Base-by-base conservation (phyloP, 768 basidiomycete species). In the Daedaleopsis sinensis region DNA sequence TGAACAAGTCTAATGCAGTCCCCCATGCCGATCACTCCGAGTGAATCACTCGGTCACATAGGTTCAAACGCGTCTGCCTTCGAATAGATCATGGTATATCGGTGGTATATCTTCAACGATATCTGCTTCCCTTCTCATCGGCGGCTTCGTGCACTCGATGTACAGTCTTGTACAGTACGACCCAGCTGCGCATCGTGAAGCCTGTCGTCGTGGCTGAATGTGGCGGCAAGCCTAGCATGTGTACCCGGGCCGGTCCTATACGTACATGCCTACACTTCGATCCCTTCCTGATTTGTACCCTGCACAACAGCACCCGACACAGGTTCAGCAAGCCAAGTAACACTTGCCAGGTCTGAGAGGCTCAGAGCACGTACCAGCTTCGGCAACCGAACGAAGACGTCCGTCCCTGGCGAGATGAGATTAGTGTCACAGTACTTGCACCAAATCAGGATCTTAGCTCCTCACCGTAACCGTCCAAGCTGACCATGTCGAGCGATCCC, bases 251-350 rank as follows among this genome's bases (percentile, higher is more conserved):
- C 51, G 32, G 32, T 52, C 10, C 6, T 24, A 27, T 21, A n/a
- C 13, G 13, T 27, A 16, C 10, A 9, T n/a, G 21, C 3, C 44
- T 55, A 94, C 19, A 94, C 81, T 72, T 93, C 91, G 59, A 93
- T 92, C 11, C 87, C 90, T 73, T 94, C 92, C 59, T 93, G 70
- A 73, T 91, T 94, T 10, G 91, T 94, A 37, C 92, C 92, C 92
- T 93, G 65, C 11, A 46, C 15, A 37, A 55, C 32, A 37, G 24
- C 10, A 43, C 9, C 21, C 23, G 35, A 21, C 3, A 18, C 8
- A 11, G 10, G 37, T 6, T 8, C 6, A 27, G 12, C 23, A 11
- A 27, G 27, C 27, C 19, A 51, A 21, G 12, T 12, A 38, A 11
- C 1, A 9, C 21, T 11, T 18, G 36, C 46, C 10, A n/a, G 58